Evolutionary conservation across 2,329 filamentous ascomycete species (phyloP).

Genomic region (Arachnomyces sp.): DNA sequence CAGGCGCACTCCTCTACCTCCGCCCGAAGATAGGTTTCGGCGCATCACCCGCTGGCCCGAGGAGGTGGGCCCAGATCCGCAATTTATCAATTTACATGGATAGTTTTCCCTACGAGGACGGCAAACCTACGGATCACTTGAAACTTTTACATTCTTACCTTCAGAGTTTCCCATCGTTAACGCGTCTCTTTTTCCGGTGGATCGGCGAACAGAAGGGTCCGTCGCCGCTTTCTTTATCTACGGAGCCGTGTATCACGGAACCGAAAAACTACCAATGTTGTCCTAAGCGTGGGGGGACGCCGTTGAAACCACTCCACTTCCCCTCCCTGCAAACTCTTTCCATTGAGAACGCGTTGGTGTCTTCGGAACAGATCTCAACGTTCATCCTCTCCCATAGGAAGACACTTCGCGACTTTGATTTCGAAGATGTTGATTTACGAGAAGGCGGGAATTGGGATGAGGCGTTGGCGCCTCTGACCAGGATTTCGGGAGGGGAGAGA

Average conservation of each 20-base stretch:
- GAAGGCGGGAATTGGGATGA: slow-evolving; percentile 67
- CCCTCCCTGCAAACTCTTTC: slow-evolving; percentile 59
- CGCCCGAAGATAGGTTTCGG: slow-evolving; percentile 68
- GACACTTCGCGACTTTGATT: slow-evolving; percentile 68
- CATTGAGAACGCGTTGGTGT: slow-evolving; percentile 64
- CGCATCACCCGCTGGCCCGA: slow-evolving; percentile 60
- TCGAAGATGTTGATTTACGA: slow-evolving; percentile 64
- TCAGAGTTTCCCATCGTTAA: slow-evolving; percentile 57
- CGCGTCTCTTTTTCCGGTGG: slow-evolving; percentile 71
- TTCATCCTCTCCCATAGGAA: slow-evolving; percentile 60
- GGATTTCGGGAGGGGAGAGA: slow-evolving; percentile 27
- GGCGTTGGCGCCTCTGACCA: slow-evolving; percentile 62
- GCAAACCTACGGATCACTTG: slow-evolving; percentile 57
- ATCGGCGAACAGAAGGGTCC: slow-evolving; percentile 58
- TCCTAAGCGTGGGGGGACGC: slow-evolving; percentile 30
- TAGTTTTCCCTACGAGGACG: slow-evolving; percentile 52
- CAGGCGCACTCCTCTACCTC: slow-evolving; percentile 67
- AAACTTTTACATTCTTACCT: slow-evolving; percentile 78
- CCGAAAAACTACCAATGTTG: slow-evolving; percentile 6
- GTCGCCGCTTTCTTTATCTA: slow-evolving; percentile 61
- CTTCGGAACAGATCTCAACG: slow-evolving; percentile 59
- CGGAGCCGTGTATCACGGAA: slow-evolving; percentile 51
- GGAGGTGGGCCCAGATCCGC: slow-evolving; percentile 69
- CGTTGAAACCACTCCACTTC: slow-evolving; percentile 54
- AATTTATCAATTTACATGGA: slow-evolving; percentile 66